Evolutionary conservation across 1,284 basidiomycete genomes (phyloP).

Genomic region (Ceratobasidium theobromae): DNA sequence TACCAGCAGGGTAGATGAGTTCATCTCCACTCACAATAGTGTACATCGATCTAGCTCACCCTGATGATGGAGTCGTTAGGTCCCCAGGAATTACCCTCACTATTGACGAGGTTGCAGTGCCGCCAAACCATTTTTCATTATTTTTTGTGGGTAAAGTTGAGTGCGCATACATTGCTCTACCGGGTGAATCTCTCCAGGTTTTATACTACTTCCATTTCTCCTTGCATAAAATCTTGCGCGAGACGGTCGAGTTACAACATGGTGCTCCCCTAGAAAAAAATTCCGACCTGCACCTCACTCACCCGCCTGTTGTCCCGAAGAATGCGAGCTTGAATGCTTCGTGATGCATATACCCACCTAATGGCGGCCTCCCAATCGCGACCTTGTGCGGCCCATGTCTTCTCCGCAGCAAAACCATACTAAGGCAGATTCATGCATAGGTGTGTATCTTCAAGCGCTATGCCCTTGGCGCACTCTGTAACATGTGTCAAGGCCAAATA

Average conservation of each 20-base stretch:
- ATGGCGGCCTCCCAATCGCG: not conserved
- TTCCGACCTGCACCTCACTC: not conserved
- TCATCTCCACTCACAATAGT: conserved; percentile 11
- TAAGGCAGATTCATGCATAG: not conserved
- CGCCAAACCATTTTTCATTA: not conserved
- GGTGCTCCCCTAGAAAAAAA: not conserved
- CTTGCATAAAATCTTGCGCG: not conserved
- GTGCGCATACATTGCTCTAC: no score
- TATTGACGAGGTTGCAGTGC: not conserved
- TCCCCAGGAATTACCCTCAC: no score
- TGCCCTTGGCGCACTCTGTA: not conserved
- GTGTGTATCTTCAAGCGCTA: no score
- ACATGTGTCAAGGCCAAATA: not conserved
- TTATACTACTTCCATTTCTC: not conserved
- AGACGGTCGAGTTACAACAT: not conserved
- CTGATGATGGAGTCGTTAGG: no score
- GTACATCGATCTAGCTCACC: no score
- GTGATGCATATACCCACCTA: not conserved
- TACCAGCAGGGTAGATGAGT: conserved; percentile 1
- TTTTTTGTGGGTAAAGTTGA: no score
- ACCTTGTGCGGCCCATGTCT: not conserved
- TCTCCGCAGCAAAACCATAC: not conserved
- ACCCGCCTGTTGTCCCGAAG: not conserved
- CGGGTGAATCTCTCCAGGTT: not conserved
- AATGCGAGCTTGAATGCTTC: not conserved